These are phyloP conservation scores for Petunia hybrid DNA, from an alignment of 305 asterid species.

Conservation along the genomic window DNA sequence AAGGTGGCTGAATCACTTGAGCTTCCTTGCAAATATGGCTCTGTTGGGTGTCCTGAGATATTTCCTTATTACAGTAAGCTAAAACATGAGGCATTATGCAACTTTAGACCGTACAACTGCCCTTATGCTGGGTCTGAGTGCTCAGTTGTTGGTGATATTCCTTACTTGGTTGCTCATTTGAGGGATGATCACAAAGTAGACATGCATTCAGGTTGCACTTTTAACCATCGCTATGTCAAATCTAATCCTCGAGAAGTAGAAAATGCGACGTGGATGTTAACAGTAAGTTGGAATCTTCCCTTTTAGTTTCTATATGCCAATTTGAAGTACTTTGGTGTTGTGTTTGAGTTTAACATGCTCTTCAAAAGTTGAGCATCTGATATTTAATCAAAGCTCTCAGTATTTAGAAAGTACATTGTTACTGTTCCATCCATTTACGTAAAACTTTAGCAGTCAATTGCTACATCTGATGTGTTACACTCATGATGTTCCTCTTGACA, in stretches of 20 bases:
- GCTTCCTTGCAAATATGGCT: conserved; percentile 65
- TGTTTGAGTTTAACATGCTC: background rate
- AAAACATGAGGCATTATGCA: conserved; percentile 64
- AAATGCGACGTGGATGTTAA: conserved; percentile 78
- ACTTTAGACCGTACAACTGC: conserved; percentile 65
- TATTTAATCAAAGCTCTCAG: background rate
- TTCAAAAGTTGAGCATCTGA: conserved; percentile 23
- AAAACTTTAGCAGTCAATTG: background rate
- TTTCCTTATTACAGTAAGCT: conserved; percentile 67
- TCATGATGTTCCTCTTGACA: background rate
- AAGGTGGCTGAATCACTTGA: conserved; percentile 72
- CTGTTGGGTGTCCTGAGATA: conserved; percentile 62
- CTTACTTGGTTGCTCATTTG: conserved; percentile 55
- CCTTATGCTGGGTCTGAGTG: conserved; percentile 77
- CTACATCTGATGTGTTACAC: background rate
- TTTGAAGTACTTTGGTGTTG: conserved; percentile 8
- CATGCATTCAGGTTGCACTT: conserved; percentile 72
- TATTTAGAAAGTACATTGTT: background rate
- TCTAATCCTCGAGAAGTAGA: conserved; percentile 73
- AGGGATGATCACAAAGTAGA: conserved; percentile 74
- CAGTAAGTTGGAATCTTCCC: conserved; percentile 45
- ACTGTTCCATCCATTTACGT: background rate
- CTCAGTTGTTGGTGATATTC: conserved; percentile 60
- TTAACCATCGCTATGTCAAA: conserved; percentile 72
- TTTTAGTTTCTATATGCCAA: background rate